Conservation (phyloP, 2,329 filamentous ascomycete species). For the Teratosphaeriaceae sp. region DNA sequence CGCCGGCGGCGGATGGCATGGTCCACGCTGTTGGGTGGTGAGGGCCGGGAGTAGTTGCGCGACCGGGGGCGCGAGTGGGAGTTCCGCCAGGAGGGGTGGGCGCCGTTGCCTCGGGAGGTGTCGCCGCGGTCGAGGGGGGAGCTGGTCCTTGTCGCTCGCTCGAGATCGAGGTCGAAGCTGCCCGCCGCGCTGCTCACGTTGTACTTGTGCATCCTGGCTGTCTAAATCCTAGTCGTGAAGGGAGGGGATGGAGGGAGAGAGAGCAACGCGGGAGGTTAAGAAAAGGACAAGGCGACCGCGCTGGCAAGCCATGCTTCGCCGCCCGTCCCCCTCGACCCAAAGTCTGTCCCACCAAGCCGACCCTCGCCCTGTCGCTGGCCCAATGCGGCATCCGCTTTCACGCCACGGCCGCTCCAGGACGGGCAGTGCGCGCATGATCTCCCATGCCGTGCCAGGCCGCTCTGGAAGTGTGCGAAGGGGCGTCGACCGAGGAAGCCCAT, state of each 20-base stretch:
- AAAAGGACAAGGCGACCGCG: no score
- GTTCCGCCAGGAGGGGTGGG: background rate
- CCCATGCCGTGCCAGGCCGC: no score
- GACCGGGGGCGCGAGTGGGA: background rate
- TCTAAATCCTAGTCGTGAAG: background rate
- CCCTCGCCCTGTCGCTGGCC: background rate
- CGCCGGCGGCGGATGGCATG: background rate
- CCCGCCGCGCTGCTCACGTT: background rate
- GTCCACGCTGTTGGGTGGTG: conserved; percentile 1
- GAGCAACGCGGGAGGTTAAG: no score
- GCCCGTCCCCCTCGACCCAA: no score
- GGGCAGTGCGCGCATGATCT: no score
- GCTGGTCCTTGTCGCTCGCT: background rate
- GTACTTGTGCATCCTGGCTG: background rate
- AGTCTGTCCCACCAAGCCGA: background rate
- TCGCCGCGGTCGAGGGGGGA: background rate
- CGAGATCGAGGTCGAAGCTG: background rate
- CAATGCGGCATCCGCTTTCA: background rate
- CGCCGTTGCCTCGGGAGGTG: background rate
- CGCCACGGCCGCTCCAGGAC: no score
- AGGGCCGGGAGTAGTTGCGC: conserved; percentile 6
- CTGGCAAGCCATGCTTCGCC: no score
- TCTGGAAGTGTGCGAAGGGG: no score
- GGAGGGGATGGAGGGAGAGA: background rate
- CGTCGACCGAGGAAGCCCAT: no score